These are phyloP conservation scores for Yamadazyma triangularis DNA, from an alignment of 1,139 yeast species.

Conservation along the genomic window DNA sequence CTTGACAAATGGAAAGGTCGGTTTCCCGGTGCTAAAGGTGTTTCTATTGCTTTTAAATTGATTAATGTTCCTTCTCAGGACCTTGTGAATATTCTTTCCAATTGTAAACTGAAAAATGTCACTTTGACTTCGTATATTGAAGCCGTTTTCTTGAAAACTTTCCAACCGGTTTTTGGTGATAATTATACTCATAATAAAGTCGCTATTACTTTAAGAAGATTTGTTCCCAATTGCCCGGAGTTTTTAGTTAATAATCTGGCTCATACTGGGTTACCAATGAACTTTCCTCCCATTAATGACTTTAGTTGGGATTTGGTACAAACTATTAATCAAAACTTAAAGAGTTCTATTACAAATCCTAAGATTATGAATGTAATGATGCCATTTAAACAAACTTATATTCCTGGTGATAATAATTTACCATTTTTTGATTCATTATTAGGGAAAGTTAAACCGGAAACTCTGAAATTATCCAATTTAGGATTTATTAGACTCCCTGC, in stretches of 20 bases:
- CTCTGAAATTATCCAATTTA: constrained; percentile 36
- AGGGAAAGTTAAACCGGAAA: constrained; percentile 28
- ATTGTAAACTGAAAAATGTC: constrained; percentile 27
- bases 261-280: constrained; percentile 27
- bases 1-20: too few species aligned
- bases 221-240: constrained; percentile 9
- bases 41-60: constrained; percentile 25
- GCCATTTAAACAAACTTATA: constrained; percentile 16
- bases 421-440: constrained; percentile 19
- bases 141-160: constrained; percentile 20
- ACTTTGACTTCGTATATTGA: constrained; percentile 34
- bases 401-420: constrained; percentile 15
- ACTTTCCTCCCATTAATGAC: constrained; percentile 24
- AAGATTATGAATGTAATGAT: constrained; percentile 21
- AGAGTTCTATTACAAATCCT: constrained; percentile 16
- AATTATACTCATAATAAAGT: constrained; percentile 22
- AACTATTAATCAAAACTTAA: constrained; percentile 17
- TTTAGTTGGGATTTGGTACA: constrained; percentile 36
- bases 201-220: constrained; percentile 36
- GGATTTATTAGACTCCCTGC: constrained; percentile 26
- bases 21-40: constrained; percentile 29
- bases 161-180: constrained; percentile 26
- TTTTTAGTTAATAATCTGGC: constrained; percentile 8
- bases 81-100: constrained; percentile 18
- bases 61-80: constrained; percentile 25